Base-by-base conservation (phyloP, 176 grass and related monocot species). In the Saccharum officinarum region DNA sequence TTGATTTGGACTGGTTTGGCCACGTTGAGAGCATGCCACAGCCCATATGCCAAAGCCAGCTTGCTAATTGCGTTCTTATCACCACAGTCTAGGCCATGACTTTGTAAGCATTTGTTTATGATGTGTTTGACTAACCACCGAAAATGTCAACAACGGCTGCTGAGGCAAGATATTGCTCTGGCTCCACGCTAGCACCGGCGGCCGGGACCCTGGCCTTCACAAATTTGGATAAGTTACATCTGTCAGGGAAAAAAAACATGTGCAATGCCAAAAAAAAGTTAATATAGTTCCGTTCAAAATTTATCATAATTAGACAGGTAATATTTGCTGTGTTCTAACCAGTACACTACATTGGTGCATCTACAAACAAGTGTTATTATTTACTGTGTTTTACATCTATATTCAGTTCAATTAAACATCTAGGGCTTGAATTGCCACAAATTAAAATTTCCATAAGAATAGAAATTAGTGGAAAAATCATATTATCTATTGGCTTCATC, bases 11-110 rank as follows among this genome's bases (percentile, higher is more conserved):
- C 69, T 20, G 60, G 22, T 49, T 50, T 60, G 10, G 62, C 69
- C 79, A 80, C 18, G 87, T 80, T 80, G 7, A 57, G 30, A 65
- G 57, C 69, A 39, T 67, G 57, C 17, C 8, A 49, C 74, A 41
- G 40, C 54, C 13, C 47, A 8, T 44, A 39, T 44, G 42, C 22
- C 17, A 71, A 22, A 80, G 15, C 41, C 30, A 54, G 23, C 59
- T 80, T 8, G 16, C 37, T 12, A 64, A 78, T 17, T 66, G 4
- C 20, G 42, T 39, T 61, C 10, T 64, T 55, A 41, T 26, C 36
- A 4, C 3, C 20, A 47, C 33, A n/a, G 28, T 6, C 33, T 79
- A n/a, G 11, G 17, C 11, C 34, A 40, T 31, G 65, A 55, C 47
- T 69, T 69, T 17, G 0, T 23, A 60, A 62, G 6, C 28, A 20